A percentile compares a stretch with the other conserved stretches of the same genome.
phyloP scores from a whole-genome alignment of 2,329 filamentous ascomycete genomes.

The Botrytis porri region DNA sequence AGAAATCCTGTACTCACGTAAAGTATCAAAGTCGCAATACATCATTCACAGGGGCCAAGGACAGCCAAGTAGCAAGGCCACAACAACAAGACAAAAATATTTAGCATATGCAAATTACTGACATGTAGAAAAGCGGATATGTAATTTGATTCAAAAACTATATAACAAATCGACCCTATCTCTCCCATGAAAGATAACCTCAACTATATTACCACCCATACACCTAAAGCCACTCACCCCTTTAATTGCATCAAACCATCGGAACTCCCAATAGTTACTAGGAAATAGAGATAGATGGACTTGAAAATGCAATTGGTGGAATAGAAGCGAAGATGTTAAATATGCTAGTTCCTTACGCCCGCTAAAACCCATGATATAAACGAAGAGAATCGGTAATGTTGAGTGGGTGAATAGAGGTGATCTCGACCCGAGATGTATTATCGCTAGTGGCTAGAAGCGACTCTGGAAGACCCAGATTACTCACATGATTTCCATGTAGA shows the following conservation, averaged over 20 bases:
- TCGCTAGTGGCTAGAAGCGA: not conserved
- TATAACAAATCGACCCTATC: slow-evolving; percentile 9
- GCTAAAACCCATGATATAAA: not conserved
- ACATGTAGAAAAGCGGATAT: not conserved
- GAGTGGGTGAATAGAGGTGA: not conserved
- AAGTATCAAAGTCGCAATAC: not conserved
- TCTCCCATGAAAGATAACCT: slow-evolving; percentile 11
- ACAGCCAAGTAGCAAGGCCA: too few relatives aligned
- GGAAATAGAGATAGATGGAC: slow-evolving; percentile 9
- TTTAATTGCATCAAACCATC: slow-evolving; percentile 5
- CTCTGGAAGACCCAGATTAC: not conserved
- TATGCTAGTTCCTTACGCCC: slow-evolving; percentile 12
- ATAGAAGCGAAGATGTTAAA: not conserved
- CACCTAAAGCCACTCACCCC: not conserved
- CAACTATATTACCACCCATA: slow-evolving; percentile 11
- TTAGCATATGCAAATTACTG: not conserved
- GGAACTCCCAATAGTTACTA: not conserved
- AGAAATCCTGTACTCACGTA: not conserved
- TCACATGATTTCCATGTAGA: not conserved
- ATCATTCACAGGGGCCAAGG: not conserved
- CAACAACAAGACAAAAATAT: not conserved
- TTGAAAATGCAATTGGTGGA: not conserved
- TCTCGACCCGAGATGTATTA: not conserved
- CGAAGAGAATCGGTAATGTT: not conserved
- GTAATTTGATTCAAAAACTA: not conserved